Base-by-base conservation (phyloP, 1,139 yeast genomes). In the Geotrichum histeridarum region DNA sequence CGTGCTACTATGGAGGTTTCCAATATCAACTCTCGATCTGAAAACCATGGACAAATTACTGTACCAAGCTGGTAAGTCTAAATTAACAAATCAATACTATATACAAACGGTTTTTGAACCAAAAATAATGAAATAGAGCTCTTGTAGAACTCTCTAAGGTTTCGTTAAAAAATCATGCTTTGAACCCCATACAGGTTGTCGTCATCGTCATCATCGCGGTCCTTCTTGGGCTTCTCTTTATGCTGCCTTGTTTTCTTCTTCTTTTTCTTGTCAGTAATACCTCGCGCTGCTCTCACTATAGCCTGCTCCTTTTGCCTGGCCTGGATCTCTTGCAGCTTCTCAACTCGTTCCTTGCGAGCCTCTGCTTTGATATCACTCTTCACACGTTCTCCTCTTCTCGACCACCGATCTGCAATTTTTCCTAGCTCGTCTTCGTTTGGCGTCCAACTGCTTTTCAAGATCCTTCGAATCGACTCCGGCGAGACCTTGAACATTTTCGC, bases 381-480 rank as follows among this genome's bases (percentile, higher is more conserved):
- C 1, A 75, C 65, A 14, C 68, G 60, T 17, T 61, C 69, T 27
- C 79, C 79, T 63, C 84, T 70, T 46, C 71, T 72, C 43, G 68
- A 71, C 78, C 84, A 82, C 56, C 90, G 73, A 32, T 71, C 71
- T 17, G 71, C 64, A 1, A 83, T 60, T 14, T 69, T 65, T 9
- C 71, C 75, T 50, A 61, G 55, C 53, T 78, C 82, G 48, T 82
- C 84, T 4, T 73, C 75, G 1, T 73, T 77, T 1, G 96, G 96
- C 18, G 70, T 71, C 95, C 96, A 91, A 39, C 77, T 80, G 6
- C 95, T 83, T 64, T 80, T 83, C 58, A 91, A 68, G 9, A 91
- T 88, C 58, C 96, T 77, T 56, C 96, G 73, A 1, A 90, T 79
- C 0, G 94, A 88, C 61, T 90, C 95, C 0, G 95, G 94, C 1